A percentile compares a stretch with the other conserved stretches of the same genome.
Conservation (phyloP, 73 alveolate genomes). For the Paramecium octaurelia region DNA sequence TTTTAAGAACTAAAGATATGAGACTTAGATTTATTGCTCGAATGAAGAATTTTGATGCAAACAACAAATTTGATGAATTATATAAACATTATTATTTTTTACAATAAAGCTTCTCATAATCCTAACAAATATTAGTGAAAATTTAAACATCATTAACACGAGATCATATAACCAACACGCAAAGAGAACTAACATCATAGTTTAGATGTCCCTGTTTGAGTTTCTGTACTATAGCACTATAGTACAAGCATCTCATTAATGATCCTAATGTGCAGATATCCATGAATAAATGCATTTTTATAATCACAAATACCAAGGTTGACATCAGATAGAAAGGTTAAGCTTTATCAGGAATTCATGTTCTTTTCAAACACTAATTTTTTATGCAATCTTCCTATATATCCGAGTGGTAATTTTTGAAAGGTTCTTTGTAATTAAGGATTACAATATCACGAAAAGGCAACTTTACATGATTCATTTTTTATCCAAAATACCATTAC, state of each 20-base stretch:
- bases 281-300: not conserved
- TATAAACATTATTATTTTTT: not conserved
- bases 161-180: not conserved
- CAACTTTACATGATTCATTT: not conserved
- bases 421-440: constrained; percentile 23
- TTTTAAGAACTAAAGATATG: too few species aligned
- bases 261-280: not conserved
- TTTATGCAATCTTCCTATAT: not conserved
- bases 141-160: not conserved
- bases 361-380: constrained; percentile 42
- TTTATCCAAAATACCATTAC: not conserved
- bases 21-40: too few species aligned
- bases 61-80: not conserved
- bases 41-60: not conserved
- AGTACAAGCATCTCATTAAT: not conserved
- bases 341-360: constrained; percentile 24
- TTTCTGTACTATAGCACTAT: not conserved
- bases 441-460: not conserved
- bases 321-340: constrained; percentile 34
- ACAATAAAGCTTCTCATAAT: not conserved
- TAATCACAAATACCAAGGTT: not conserved
- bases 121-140: not conserved
- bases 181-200: not conserved
- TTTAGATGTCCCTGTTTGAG: not conserved
- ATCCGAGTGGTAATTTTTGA: constrained; percentile 28